A percentile compares a stretch with the other conserved stretches of the same genome.
Evolutionary conservation across 495 filamentous ascomycete species (phyloP).

Genomic region (Trypethelium eluteriae): DNA sequence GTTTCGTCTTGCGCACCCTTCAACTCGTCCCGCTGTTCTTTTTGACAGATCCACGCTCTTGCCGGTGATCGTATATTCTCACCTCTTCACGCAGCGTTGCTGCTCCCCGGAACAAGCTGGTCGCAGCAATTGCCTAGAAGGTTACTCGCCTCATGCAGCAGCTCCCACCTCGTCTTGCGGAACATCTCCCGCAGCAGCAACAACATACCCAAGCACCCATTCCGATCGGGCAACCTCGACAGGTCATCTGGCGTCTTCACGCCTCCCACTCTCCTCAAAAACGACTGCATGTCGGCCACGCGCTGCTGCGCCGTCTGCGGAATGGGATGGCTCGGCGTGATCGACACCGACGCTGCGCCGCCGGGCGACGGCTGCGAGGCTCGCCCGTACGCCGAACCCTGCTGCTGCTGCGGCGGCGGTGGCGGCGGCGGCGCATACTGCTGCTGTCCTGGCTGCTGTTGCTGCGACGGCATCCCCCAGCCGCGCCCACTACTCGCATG

Average conservation of each 20-base stretch:
- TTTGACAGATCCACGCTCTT: not conserved
- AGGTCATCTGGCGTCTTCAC: conserved; percentile 78
- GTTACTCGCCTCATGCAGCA: conserved; percentile 76
- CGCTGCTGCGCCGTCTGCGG: conserved; percentile 55
- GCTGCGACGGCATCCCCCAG: not conserved
- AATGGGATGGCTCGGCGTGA: conserved; percentile 41
- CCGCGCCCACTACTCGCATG: not conserved
- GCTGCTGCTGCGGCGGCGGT: not conserved
- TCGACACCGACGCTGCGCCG: conserved; percentile 15
- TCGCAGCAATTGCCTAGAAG: conserved; percentile 73
- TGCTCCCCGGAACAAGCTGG: conserved; percentile 39
- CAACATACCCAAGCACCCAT: conserved; percentile 73
- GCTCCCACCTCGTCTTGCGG: conserved; percentile 76
- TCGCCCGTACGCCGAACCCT: not conserved
- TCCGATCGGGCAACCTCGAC: conserved; percentile 64
- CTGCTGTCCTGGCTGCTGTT: not conserved
- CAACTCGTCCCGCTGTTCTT: not conserved
- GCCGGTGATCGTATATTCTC: not conserved
- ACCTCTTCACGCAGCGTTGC: not conserved
- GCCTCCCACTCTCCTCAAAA: conserved; percentile 63
- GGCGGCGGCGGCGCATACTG: not conserved
- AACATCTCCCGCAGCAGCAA: conserved; percentile 78
- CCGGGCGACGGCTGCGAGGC: not conserved
- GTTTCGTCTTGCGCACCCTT: not conserved
- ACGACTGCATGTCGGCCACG: conserved; percentile 69